Evolutionary conservation across 2,329 filamentous ascomycete genomes (phyloP), one percentile per base, ranked within the genome.

Genomic region (Calonectria montana): DNA sequence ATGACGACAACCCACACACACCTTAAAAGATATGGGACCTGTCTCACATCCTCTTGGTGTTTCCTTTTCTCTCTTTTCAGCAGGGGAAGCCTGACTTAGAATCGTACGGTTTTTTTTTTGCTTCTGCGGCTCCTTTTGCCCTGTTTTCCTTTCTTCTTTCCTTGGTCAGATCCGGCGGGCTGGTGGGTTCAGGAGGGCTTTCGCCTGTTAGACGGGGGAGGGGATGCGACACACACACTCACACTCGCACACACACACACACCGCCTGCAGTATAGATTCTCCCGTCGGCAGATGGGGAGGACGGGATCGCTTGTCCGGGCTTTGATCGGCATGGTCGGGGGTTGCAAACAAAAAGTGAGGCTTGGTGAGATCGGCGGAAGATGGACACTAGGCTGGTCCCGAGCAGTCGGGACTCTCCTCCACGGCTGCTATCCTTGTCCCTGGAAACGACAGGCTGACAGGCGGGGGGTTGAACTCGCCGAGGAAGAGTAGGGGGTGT

Each of bases 361-460:
- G 47, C 69, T 55, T 66, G 55, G 59, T 66, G 31, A 59, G 53
- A 59, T 59, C 53, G 37, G 53, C 45, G 69, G 47, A 59, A 48
- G 23, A 53, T 48, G 50, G 61, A 29, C 61, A 65, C 59, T 69
- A 71, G 45, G 27, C 55, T 66, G 37, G 69, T 67, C 48, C 69
- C 69, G 57, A 57, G 39, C 39, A 31, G 39, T 55, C 64, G 69
- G 69, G 64, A 71, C 67, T 64, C 37, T 27, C 8, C n/a, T 57
- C 35, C 23, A 50, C 43, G 55, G 4, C 35, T 29, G 41, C 31
- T 35, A 45, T 47, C 25, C 68, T 50, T 48, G 47, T n/a, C 45
- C 45, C 31, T 47, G 47, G 31, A 5, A 43, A 18, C 35, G 55
- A 66, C 57, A 59, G 29, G 27, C 57, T 65, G 50, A 50, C 61